phyloP scores from a whole-genome alignment of 768 basidiomycete genomes.

The Favolaschia claudopus region DNA sequence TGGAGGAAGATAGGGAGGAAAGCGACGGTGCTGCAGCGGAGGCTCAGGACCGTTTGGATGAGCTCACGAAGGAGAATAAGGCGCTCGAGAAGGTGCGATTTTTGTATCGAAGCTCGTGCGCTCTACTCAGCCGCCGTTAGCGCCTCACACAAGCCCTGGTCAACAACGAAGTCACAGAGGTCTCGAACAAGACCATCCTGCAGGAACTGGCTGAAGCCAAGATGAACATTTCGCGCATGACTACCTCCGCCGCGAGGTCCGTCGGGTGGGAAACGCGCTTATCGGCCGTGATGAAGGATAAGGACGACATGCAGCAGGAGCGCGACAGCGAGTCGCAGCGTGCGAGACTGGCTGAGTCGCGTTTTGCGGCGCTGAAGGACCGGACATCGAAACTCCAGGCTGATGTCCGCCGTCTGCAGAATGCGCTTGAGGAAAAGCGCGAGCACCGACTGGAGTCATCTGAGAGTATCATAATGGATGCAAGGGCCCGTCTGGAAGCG shows the following conservation, averaged over 20 bases:
- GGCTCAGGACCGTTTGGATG: slow-evolving; percentile 42
- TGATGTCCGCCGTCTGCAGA: slow-evolving; percentile 71
- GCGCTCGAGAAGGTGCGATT: slow-evolving; percentile 66
- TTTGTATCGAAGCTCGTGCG: too few species aligned
- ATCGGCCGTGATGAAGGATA: slow-evolving; percentile 70
- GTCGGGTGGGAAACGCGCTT: slow-evolving; percentile 76
- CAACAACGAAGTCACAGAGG: slow-evolving; percentile 83
- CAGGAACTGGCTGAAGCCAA: slow-evolving; percentile 81
- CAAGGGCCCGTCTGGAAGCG: slow-evolving; percentile 66
- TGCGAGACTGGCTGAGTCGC: slow-evolving; percentile 72
- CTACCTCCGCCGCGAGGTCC: slow-evolving; percentile 72
- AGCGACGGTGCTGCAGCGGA: slow-evolving; percentile 20
- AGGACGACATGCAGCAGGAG: slow-evolving; percentile 87
- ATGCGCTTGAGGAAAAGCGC: slow-evolving; percentile 68
- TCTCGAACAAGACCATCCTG: slow-evolving; percentile 75
- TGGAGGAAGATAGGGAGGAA: slow-evolving; percentile 25
- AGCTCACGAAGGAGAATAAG: slow-evolving; percentile 63
- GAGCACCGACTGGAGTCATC: slow-evolving; percentile 68
- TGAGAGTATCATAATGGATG: slow-evolving; percentile 71
- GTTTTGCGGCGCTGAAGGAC: slow-evolving; percentile 69
- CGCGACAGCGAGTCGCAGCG: slow-evolving; percentile 73
- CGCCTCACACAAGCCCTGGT: slow-evolving; percentile 80
- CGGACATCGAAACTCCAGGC: slow-evolving; percentile 79
- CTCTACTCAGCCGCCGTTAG: slow-evolving; percentile 44
- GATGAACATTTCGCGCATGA: slow-evolving; percentile 69